Conservation (phyloP, 73 alveolate species). For the Breviolum minutum region DNA sequence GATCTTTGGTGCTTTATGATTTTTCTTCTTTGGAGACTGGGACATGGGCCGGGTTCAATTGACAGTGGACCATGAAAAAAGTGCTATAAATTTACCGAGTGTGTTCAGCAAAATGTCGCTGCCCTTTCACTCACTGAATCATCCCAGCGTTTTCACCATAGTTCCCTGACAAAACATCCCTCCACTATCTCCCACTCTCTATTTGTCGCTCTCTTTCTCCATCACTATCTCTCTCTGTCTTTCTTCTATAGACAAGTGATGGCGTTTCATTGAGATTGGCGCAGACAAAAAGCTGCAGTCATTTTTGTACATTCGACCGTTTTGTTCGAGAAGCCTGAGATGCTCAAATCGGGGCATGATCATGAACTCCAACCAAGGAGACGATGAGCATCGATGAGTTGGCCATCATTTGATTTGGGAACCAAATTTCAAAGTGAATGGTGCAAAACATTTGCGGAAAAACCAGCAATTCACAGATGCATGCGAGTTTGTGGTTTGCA, state of each 20-base stretch:
- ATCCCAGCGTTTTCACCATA: too few relatives aligned
- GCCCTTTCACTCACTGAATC: too few relatives aligned
- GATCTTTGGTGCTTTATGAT: too few relatives aligned
- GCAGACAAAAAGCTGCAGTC: background rate
- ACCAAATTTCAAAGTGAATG: background rate
- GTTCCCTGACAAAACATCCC: too few relatives aligned
- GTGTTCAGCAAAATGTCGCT: too few relatives aligned
- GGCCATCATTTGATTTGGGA: background rate
- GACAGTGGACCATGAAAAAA: too few relatives aligned
- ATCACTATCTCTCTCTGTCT: background rate
- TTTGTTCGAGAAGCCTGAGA: background rate
- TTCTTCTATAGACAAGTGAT: background rate
- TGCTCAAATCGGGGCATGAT: background rate
- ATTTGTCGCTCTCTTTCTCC: background rate
- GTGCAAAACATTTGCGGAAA: background rate
- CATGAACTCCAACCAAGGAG: background rate
- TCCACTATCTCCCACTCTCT: too few relatives aligned
- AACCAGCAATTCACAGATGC: background rate
- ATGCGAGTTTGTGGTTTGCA: too few relatives aligned
- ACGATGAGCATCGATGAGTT: constrained; percentile 23
- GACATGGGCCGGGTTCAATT: too few relatives aligned
- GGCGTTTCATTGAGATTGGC: background rate
- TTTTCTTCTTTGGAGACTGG: too few relatives aligned
- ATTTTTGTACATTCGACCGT: background rate
- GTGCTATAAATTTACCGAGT: too few relatives aligned